Evolutionary conservation across 2,329 filamentous ascomycete species (phyloP).

Genomic region (Neopestalotiopsis clavispora): DNA sequence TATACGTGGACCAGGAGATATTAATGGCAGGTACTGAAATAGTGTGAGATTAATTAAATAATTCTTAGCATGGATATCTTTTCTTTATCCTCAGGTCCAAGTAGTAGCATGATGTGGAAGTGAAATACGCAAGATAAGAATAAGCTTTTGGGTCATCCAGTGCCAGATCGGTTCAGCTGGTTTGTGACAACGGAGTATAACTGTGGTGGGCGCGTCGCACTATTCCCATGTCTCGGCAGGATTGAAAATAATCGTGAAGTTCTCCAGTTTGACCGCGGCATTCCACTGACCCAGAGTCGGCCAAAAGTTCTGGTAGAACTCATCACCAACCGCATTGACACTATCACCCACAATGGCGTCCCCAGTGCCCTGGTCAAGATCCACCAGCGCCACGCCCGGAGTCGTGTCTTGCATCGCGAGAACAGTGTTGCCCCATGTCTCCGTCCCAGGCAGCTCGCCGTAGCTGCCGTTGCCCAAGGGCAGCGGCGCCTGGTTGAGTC

Average conservation of each 20-base stretch:
- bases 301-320: constrained; percentile 21
- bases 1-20: no score
- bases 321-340: constrained; percentile 20
- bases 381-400: constrained; percentile 11
- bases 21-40: no score
- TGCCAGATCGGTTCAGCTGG: no score
- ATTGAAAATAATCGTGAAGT: constrained; percentile 17
- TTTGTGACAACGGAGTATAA: no score
- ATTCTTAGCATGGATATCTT: no score
- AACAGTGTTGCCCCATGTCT: constrained; percentile 27
- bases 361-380: constrained; percentile 18
- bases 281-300: constrained; percentile 3
- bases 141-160: no score
- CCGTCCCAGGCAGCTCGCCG: constrained; percentile 29
- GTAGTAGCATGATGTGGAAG: no score
- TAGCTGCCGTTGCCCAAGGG: constrained; percentile 23
- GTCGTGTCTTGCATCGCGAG: constrained; percentile 5
- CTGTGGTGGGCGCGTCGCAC: background rate
- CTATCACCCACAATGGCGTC: constrained; percentile 7
- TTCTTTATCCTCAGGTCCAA: no score
- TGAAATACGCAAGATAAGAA: no score
- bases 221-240: constrained; percentile 6
- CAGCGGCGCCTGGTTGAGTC: constrained; percentile 33
- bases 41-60: no score
- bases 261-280: constrained; percentile 13